Percentiles rank a stretch among this genome's conserved stretches.
Conservation (phyloP, 2,329 filamentous ascomycete genomes). For the Ophiostoma sp. region DNA sequence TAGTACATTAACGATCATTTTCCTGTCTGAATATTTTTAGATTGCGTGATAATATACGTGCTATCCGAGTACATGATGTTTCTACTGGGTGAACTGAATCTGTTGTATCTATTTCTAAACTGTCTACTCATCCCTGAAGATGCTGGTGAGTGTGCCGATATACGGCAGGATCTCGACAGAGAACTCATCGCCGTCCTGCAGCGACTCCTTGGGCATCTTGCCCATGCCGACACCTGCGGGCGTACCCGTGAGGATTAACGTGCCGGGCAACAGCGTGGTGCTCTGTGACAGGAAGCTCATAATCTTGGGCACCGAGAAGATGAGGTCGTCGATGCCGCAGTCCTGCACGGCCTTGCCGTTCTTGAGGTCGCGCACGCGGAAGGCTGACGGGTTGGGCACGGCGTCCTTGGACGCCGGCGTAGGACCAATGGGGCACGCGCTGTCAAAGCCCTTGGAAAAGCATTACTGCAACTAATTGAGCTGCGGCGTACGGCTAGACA, state of each 20-base stretch:
- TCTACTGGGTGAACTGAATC: too few relatives aligned
- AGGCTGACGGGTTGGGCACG: constrained; percentile 39
- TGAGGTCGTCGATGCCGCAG: constrained; percentile 38
- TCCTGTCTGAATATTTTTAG: too few relatives aligned
- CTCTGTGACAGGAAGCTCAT: constrained; percentile 41
- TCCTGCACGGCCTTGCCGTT: constrained; percentile 34
- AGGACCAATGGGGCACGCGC: constrained; percentile 49
- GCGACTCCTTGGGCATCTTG: constrained; percentile 35
- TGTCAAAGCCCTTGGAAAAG: constrained; percentile 54
- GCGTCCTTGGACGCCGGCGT: constrained; percentile 38
- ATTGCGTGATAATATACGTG: too few relatives aligned
- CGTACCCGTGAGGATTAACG: constrained; percentile 41
- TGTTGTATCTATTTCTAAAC: background rate
- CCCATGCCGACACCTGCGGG: constrained; percentile 40
- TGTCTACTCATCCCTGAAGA: constrained; percentile 33
- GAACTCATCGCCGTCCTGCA: constrained; percentile 40
- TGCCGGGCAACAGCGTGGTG: constrained; percentile 38
- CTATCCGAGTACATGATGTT: background rate
- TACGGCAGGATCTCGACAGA: constrained; percentile 40
- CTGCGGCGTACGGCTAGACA: constrained; percentile 46
- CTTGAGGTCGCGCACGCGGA: constrained; percentile 42
- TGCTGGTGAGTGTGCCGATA: constrained; percentile 41
- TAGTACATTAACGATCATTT: background rate
- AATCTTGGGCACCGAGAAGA: constrained; percentile 46
- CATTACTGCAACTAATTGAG: constrained; percentile 51